These are phyloP conservation scores for Mycena capillaripes DNA, from an alignment of 768 basidiomycete genomes.

Conservation along the genomic window DNA sequence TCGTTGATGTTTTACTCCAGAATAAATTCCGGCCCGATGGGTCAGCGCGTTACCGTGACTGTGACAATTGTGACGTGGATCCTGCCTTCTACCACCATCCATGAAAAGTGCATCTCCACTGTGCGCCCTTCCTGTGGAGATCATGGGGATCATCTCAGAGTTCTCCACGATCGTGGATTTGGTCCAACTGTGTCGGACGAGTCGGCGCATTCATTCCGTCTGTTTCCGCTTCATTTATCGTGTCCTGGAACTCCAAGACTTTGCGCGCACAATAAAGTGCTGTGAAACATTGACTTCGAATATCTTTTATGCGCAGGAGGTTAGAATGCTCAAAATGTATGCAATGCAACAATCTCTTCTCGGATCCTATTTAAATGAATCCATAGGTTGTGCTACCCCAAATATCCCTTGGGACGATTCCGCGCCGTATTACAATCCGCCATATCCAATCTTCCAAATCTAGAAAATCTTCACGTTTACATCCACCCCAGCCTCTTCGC, in stretches of 20 bases:
- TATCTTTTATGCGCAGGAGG: background rate
- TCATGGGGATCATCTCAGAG: background rate
- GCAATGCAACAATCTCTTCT: background rate
- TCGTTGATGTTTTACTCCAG: no score
- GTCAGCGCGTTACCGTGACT: no score
- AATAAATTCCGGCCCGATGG: no score
- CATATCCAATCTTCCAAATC: background rate
- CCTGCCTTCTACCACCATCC: background rate
- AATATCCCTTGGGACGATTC: background rate
- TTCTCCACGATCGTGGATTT: background rate
- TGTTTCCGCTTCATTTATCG: slow-evolving; percentile 7
- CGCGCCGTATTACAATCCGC: background rate
- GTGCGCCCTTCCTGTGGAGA: background rate
- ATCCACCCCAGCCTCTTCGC: background rate
- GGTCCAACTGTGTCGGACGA: background rate
- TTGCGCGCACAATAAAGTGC: background rate
- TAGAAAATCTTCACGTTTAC: background rate
- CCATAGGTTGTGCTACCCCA: background rate
- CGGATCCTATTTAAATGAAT: background rate
- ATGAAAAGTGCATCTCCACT: background rate
- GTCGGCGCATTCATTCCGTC: background rate
- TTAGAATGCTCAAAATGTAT: background rate
- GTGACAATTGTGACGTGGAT: no score
- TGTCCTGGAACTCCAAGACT: background rate
- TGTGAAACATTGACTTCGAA: background rate